Evolutionary conservation across 306 rosid species (phyloP).

Genomic region (Sicyos baderoa): DNA sequence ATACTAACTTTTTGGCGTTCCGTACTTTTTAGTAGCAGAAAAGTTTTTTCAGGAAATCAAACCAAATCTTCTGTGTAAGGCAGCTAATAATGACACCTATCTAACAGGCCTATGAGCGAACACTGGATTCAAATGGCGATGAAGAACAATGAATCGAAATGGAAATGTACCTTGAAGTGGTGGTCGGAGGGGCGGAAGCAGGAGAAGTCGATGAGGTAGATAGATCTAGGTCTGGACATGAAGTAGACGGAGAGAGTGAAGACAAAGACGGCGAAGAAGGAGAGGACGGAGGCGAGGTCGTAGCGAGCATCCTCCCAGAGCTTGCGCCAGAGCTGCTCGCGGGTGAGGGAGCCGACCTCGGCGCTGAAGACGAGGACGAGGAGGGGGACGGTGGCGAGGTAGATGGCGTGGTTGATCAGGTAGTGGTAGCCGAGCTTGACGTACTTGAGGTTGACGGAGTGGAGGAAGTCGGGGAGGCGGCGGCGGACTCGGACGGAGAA

Average conservation of each 20-base stretch:
- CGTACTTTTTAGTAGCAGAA: not conserved
- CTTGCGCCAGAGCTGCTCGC: conserved; percentile 74
- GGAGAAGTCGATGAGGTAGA: conserved; percentile 78
- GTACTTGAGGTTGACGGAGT: conserved; percentile 88
- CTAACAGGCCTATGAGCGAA: not conserved
- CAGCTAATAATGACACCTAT: not conserved
- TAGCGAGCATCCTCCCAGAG: conserved; percentile 78
- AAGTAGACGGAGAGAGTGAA: conserved; percentile 79
- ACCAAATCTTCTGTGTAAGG: not conserved
- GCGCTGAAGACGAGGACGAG: conserved; percentile 78
- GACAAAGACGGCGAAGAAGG: conserved; percentile 68
- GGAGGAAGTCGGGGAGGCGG: conserved; percentile 79
- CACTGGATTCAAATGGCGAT: too few species aligned
- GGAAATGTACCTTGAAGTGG: conserved; percentile 84
- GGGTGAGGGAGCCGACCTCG: conserved; percentile 71
- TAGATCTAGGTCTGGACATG: conserved; percentile 81
- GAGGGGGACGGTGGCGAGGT: conserved; percentile 68
- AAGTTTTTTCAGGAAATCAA: not conserved
- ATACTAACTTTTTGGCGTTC: not conserved
- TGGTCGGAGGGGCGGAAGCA: conserved; percentile 61
- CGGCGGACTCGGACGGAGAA: conserved; percentile 80
- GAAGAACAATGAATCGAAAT: too few species aligned
- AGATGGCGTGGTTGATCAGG: conserved; percentile 78
- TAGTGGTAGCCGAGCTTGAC: conserved; percentile 88
- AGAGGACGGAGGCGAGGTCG: conserved; percentile 69